A percentile compares a stretch with the other conserved stretches of the same genome.
phyloP scores from a whole-genome alignment of 2,329 filamentous ascomycete species.

The Venturia nashicola region DNA sequence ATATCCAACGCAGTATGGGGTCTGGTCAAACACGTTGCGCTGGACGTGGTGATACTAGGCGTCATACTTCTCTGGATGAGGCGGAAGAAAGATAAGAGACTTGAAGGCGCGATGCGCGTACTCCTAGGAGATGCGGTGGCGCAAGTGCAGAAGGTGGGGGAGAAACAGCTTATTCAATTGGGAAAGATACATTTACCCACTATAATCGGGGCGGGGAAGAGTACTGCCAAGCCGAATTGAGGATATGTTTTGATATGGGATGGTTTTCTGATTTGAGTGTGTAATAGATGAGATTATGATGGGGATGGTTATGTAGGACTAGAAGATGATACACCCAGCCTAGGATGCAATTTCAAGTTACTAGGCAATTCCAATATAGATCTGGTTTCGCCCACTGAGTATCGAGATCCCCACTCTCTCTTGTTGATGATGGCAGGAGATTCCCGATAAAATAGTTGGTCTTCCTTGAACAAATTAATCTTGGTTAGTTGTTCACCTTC shows the following conservation, averaged over 20 bases:
- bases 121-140: constrained; percentile 38
- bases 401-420: too few species aligned
- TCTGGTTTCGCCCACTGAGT: too few species aligned
- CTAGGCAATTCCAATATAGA: too few species aligned
- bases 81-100: constrained; percentile 53
- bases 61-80: constrained; percentile 62
- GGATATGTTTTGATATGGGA: neutral
- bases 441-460: too few species aligned
- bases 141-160: constrained; percentile 23
- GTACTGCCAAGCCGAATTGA: neutral
- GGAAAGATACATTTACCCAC: neutral
- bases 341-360: too few species aligned
- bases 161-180: constrained; percentile 5
- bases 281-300: neutral
- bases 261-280: neutral
- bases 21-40: constrained; percentile 57
- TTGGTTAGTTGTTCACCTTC: too few species aligned
- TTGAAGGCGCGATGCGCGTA: constrained; percentile 63
- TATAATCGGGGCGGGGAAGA: neutral
- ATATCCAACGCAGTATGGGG: constrained; percentile 39
- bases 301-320: neutral
- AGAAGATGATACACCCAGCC: neutral
- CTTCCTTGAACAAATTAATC: too few species aligned
- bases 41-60: constrained; percentile 55
- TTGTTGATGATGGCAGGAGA: too few species aligned